phyloP scores from a whole-genome alignment of 2,329 filamentous ascomycete species.

The Truncatella angustata region DNA sequence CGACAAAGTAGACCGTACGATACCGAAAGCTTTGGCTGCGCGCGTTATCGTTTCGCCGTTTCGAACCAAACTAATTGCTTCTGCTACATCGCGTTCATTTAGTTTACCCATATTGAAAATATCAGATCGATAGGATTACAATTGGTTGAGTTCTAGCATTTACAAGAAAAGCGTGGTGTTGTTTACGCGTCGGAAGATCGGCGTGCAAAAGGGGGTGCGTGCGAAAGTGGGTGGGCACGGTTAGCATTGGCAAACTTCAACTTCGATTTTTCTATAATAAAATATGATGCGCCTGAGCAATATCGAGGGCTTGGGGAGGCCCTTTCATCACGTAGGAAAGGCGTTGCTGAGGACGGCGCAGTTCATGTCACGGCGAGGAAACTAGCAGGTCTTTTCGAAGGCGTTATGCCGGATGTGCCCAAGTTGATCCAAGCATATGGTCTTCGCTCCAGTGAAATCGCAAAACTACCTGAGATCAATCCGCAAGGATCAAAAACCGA shows the following conservation, averaged over 20 bases:
- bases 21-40: too few species aligned
- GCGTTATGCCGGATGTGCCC: constrained; percentile 28
- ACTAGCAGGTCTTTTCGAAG: constrained; percentile 38
- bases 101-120: too few species aligned
- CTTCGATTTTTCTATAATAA: constrained; percentile 41
- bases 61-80: too few species aligned
- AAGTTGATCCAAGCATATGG: constrained; percentile 26
- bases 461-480: background rate
- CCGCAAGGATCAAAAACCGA: background rate
- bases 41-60: too few species aligned
- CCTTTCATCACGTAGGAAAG: constrained; percentile 27
- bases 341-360: constrained; percentile 35
- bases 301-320: constrained; percentile 27
- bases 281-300: constrained; percentile 37
- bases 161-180: too few species aligned
- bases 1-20: too few species aligned
- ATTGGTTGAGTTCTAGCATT: too few species aligned
- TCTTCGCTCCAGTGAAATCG: constrained; percentile 9
- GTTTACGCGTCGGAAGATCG: too few species aligned
- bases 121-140: too few species aligned
- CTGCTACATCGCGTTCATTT: too few species aligned
- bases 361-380: constrained; percentile 35
- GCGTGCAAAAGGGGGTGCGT: too few species aligned
- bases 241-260: constrained; percentile 28
- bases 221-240: too few species aligned